Percentiles rank a stretch among this genome's conserved stretches.
Conservation (phyloP, 306 rosid species). For the Aeschynomene evenia region DNA sequence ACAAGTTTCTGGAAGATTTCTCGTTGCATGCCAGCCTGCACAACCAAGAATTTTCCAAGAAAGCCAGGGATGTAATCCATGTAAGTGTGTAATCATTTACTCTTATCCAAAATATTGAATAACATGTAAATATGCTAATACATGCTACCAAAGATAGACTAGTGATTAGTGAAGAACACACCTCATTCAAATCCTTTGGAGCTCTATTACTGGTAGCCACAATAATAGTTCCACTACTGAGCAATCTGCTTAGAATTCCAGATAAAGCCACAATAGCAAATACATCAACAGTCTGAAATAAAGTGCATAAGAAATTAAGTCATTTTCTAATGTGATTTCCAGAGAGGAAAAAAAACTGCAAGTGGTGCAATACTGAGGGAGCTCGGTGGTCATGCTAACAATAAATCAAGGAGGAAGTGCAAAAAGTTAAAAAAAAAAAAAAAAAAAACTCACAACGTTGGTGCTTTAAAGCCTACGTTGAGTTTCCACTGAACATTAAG, state of each 20-base stretch:
- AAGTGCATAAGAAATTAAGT: constrained; percentile 39
- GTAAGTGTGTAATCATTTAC: constrained; percentile 10
- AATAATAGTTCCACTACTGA: constrained; percentile 84
- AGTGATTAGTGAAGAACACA: constrained; percentile 24
- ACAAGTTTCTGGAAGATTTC: constrained; percentile 73
- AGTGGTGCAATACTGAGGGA: neutral
- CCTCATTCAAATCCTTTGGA: constrained; percentile 89
- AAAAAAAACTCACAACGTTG: constrained; percentile 8
- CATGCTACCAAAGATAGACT: neutral
- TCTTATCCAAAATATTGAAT: neutral
- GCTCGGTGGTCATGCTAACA: constrained; percentile 16
- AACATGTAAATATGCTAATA: constrained; percentile 6
- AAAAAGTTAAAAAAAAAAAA: constrained; percentile 13
- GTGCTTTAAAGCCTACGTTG: constrained; percentile 25
- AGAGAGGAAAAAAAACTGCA: neutral
- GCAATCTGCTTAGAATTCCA: constrained; percentile 95
- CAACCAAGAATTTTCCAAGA: neutral
- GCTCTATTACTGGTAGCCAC: constrained; percentile 98
- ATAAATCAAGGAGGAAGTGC: constrained; percentile 15
- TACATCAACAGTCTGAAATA: constrained; percentile 98
- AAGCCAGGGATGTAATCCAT: constrained; percentile 13
- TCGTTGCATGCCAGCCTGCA: constrained; percentile 88
- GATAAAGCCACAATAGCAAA: constrained; percentile 99
- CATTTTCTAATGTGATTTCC: constrained; percentile 21
- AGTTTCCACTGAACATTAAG: constrained; percentile 21